These are phyloP conservation scores for Candida sithepensis DNA, from an alignment of 805 yeast genomes.

Conservation along the genomic window DNA sequence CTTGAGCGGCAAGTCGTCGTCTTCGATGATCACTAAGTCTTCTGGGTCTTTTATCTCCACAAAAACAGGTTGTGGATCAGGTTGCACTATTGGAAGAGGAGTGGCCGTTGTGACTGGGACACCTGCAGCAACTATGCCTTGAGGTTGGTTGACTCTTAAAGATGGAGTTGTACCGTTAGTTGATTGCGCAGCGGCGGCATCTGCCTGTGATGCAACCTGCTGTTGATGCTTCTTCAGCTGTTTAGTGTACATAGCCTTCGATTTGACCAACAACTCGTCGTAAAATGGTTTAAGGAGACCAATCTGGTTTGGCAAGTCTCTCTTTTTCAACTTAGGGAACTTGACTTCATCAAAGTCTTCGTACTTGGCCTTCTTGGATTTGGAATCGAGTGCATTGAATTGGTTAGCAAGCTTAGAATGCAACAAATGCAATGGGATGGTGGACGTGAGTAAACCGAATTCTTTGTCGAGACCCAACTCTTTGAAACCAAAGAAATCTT, in stretches of 20 bases:
- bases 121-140: not conserved
- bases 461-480: constrained; percentile 93
- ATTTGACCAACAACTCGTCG: constrained; percentile 37
- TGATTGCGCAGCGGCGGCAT: too few relatives aligned
- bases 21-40: constrained; percentile 65
- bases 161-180: not conserved
- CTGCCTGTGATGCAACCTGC: constrained; percentile 8
- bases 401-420: constrained; percentile 71
- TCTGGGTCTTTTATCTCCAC: constrained; percentile 29
- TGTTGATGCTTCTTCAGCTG: constrained; percentile 39
- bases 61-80: constrained; percentile 15
- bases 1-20: constrained; percentile 80
- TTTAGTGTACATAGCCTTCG: constrained; percentile 39
- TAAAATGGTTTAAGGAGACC: constrained; percentile 57
- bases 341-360: constrained; percentile 61
- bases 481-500: constrained; percentile 95
- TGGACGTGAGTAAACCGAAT: constrained; percentile 74
- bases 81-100: not conserved
- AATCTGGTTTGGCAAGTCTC: constrained; percentile 49
- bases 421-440: constrained; percentile 85
- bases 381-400: constrained; percentile 42
- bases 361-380: constrained; percentile 47
- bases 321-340: constrained; percentile 49
- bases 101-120: too few relatives aligned
- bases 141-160: too few relatives aligned